Evolutionary conservation across 1,284 basidiomycete genomes (phyloP).

Genomic region (Limonomyces culmigenus): DNA sequence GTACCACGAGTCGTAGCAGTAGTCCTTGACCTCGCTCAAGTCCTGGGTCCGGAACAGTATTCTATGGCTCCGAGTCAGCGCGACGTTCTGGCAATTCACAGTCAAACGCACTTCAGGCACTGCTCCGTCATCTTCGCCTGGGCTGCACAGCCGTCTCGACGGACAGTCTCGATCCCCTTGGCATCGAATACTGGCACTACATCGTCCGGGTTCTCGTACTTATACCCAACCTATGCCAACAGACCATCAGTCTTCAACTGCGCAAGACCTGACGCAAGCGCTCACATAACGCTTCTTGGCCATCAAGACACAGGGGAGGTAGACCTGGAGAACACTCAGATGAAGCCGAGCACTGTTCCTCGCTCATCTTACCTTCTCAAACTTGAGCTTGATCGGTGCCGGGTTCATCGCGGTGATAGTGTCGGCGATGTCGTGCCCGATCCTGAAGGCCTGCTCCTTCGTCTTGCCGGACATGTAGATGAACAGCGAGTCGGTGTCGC

Average conservation of each 20-base stretch:
- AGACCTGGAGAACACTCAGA: constrained; percentile 41
- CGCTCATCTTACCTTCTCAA: constrained; percentile 89
- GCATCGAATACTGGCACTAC: constrained; percentile 78
- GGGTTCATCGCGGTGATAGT: constrained; percentile 79
- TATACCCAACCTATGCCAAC: no score
- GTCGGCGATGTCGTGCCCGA: constrained; percentile 87
- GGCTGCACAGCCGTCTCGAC: constrained; percentile 79
- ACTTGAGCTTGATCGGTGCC: constrained; percentile 86
- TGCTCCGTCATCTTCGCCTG: constrained; percentile 83
- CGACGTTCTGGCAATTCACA: not conserved
- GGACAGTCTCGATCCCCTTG: constrained; percentile 94
- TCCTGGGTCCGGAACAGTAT: constrained; percentile 83
- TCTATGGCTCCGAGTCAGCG: constrained; percentile 27
- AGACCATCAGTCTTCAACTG: no score
- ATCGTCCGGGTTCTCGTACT: constrained; percentile 78
- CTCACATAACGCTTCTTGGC: constrained; percentile 96
- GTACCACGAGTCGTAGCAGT: constrained; percentile 75
- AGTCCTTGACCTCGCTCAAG: constrained; percentile 77
- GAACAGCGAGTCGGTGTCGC: constrained; percentile 96
- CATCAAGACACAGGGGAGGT: constrained; percentile 83
- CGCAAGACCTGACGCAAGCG: no score
- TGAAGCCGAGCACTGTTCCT: no score
- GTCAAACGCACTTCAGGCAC: constrained; percentile 53
- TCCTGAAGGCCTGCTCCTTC: constrained; percentile 83
- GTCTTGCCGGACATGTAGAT: constrained; percentile 79